phyloP scores from a whole-genome alignment of 306 rosid genomes.

The Albizia julibrissin region DNA sequence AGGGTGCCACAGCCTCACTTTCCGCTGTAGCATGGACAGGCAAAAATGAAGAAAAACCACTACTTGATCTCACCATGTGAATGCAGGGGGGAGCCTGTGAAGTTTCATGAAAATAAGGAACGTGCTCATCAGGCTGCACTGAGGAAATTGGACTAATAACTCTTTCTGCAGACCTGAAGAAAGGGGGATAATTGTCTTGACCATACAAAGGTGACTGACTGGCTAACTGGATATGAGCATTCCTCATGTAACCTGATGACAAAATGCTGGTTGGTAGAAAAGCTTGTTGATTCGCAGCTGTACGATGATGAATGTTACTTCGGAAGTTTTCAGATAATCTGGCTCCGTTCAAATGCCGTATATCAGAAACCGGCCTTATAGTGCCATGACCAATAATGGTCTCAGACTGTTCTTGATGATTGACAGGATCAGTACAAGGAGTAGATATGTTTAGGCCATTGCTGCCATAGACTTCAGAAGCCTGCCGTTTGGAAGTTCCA shows the following conservation, averaged over 20 bases:
- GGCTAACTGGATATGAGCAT: not conserved
- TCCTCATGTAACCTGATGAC: not conserved
- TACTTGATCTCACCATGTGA: not conserved
- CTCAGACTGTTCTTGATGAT: not conserved
- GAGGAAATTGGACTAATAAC: not conserved
- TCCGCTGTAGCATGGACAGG: not conserved
- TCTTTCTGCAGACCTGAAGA: not conserved
- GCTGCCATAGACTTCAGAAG: not conserved
- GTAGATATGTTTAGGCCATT: conserved; percentile 13
- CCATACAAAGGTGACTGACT: not conserved
- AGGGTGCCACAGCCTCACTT: not conserved
- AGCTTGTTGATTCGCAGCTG: conserved; percentile 22
- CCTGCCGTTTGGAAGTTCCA: conserved; percentile 2
- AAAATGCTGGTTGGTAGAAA: not conserved
- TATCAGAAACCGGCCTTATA: conserved; percentile 1
- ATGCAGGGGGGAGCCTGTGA: conserved; percentile 4
- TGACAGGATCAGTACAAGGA: not conserved
- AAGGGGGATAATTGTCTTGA: not conserved
- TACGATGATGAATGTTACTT: not conserved
- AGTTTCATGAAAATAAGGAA: not conserved
- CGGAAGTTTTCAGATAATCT: not conserved
- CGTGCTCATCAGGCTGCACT: not conserved
- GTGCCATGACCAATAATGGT: not conserved
- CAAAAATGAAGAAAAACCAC: not conserved
- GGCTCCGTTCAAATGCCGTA: not conserved